phyloP scores from a whole-genome alignment of 208 protist species.

The Leishmania tropica region DNA sequence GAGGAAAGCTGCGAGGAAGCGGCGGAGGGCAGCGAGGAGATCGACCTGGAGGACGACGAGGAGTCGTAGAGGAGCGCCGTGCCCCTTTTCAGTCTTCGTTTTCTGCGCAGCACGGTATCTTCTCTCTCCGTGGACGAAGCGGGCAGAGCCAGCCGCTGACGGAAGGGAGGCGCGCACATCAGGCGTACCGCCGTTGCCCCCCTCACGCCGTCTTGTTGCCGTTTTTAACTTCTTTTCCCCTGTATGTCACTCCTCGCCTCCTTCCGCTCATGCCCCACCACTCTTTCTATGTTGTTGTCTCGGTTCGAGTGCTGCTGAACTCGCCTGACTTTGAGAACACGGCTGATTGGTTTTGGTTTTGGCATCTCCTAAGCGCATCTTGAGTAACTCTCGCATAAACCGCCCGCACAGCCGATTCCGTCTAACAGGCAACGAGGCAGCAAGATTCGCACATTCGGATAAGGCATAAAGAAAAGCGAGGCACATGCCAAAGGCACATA shows the following conservation, averaged over 20 bases:
- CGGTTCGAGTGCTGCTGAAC: no score
- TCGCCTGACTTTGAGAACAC: not conserved
- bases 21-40: slow-evolving; percentile 32
- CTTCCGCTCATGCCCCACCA: not conserved
- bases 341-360: not conserved
- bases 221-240: not conserved
- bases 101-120: not conserved
- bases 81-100: slow-evolving; percentile 10
- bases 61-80: not conserved
- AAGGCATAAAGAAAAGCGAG: slow-evolving; percentile 11
- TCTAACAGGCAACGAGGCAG: not conserved
- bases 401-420: not conserved
- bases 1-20: slow-evolving; percentile 21
- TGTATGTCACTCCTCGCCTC: not conserved
- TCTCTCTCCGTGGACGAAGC: not conserved
- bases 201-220: not conserved
- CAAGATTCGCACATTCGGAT: not conserved
- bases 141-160: not conserved
- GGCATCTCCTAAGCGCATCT: not conserved
- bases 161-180: not conserved
- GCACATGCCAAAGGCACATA: not conserved
- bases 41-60: slow-evolving; percentile 30
- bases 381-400: slow-evolving; percentile 2
- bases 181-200: not conserved
- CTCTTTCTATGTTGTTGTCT: not conserved